phyloP scores from a whole-genome alignment of 805 yeast species.

The Wickerhamomyces queroliae region DNA sequence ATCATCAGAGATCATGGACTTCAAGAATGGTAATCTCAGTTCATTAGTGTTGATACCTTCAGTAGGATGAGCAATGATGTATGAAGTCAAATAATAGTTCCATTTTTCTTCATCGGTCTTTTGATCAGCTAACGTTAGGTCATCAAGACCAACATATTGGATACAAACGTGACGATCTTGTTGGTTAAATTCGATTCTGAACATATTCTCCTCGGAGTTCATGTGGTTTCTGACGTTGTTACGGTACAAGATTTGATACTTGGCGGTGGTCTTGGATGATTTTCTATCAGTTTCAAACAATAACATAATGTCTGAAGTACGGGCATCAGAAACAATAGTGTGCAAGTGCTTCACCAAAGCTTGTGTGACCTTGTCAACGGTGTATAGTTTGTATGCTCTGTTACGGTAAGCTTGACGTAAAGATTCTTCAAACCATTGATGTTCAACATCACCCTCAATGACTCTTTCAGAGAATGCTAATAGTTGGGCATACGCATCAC shows the following conservation, averaged over 20 bases:
- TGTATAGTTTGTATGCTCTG: slow-evolving; percentile 87
- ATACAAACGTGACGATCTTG: slow-evolving; percentile 48
- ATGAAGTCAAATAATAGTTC: slow-evolving; percentile 91
- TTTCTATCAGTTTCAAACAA: slow-evolving; percentile 80
- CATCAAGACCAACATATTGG: slow-evolving; percentile 84
- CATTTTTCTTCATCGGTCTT: slow-evolving; percentile 73
- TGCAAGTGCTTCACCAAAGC: slow-evolving; percentile 83
- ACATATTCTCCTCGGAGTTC: slow-evolving; percentile 88
- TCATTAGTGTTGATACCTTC: slow-evolving; percentile 85
- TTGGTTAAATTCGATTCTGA: slow-evolving; percentile 72
- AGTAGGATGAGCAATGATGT: slow-evolving; percentile 92
- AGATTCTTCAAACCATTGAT: slow-evolving; percentile 92
- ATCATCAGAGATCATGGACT: slow-evolving; percentile 44
- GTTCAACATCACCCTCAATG: slow-evolving; percentile 88
- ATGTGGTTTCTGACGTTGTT: slow-evolving; percentile 79
- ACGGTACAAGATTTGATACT: slow-evolving; percentile 85
- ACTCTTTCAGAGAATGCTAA: slow-evolving; percentile 65
- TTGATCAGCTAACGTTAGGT: slow-evolving; percentile 72
- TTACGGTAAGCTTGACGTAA: slow-evolving; percentile 92
- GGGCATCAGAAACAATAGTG: slow-evolving; percentile 69
- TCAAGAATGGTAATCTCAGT: slow-evolving; percentile 74
- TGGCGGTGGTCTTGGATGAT: slow-evolving; percentile 60
- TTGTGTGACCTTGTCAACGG: slow-evolving; percentile 88
- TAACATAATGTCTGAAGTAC: slow-evolving; percentile 72
- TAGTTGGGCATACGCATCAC: slow-evolving; percentile 74